Evolutionary conservation across 257 asterid genomes (phyloP), one percentile per base, ranked within the genome.

Genomic region (Orobanche coerulescens): DNA sequence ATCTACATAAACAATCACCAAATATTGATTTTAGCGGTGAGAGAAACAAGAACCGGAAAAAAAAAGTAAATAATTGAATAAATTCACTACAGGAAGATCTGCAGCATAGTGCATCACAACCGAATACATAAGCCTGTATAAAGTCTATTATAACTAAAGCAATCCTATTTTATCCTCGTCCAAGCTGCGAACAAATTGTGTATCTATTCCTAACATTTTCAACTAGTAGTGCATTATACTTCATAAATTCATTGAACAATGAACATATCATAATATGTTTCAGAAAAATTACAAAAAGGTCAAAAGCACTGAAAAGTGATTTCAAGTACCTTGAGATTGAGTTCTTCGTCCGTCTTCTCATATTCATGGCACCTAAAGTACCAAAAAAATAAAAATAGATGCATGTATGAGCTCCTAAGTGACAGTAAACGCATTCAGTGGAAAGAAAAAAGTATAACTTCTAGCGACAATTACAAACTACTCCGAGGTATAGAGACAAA

Each of bases 331-430:
- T 77, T 83, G 58, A 40, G 65, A 75, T 71, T 73, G 42, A 78
- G 82, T 67, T 81, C 80, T 69, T 77, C 77, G 36, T 64, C 75
- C 42, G 48, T 63, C 70, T 77, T 77, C 72, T 75, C 83, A 62
- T 57, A 72, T 46, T 83, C 87, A 73, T 58, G 52, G 73, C 83
- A 83, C 53, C 95, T 86, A 74, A 70, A 72, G 36, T 40, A 57
- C 67, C 31, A 7, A 70, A 67, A 24, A 2, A 30, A 30, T 30
- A 67, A 24, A 2, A 30, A 30, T 30, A 6, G 24, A 50, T 34
- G 9, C 11, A 4, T 1, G 6, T 7, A 19, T 50, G 20, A 64
- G 73, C 33, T 54, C 6, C 15, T 7, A 12, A 39, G 54, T 16
- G 8, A 31, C 20, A 11, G 25, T 43, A 26, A 18, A 11, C 25